Evolutionary conservation across 192 early-diverging fungal genomes (phyloP).

Genomic region (Mortierella alpina): DNA sequence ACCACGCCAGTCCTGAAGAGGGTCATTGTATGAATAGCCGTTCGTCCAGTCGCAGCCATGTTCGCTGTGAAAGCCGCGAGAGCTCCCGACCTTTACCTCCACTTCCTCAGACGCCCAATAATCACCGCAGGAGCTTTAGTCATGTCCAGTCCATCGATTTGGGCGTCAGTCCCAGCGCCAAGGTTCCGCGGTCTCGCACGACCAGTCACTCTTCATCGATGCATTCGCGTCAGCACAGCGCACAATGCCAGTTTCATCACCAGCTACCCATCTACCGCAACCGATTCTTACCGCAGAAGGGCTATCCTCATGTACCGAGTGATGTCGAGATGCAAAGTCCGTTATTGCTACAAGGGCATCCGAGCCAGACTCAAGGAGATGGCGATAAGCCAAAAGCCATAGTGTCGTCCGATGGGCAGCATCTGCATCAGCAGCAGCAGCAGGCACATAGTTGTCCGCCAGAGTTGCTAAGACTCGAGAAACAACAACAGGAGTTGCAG

Average conservation of each 20-base stretch:
- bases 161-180: not conserved
- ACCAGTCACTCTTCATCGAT: not conserved
- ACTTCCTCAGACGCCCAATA: not conserved
- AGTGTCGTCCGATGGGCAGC: not conserved
- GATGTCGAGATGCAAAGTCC: too few relatives aligned
- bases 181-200: not conserved
- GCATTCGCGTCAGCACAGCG: not conserved
- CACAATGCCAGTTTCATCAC: constrained; percentile 6
- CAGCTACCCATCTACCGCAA: constrained; percentile 23
- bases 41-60: not conserved
- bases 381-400: too few relatives aligned
- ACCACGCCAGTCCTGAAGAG: too few relatives aligned
- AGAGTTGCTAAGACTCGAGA: constrained; percentile 19
- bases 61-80: not conserved
- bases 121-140: constrained; percentile 33
- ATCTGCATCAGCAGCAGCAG: constrained; percentile 2
- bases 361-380: too few relatives aligned
- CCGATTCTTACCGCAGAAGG: constrained; percentile 11
- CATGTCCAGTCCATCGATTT: constrained; percentile 11
- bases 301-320: constrained; percentile 3
- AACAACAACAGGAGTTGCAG: constrained; percentile 30
- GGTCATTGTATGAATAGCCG: not conserved
- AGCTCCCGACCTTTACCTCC: constrained; percentile 5
- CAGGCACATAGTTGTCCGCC: not conserved
- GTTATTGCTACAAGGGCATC: too few relatives aligned